phyloP scores from a whole-genome alignment of 108 stramenopile genomes.

The Cyclostephanos tholiformis region DNA sequence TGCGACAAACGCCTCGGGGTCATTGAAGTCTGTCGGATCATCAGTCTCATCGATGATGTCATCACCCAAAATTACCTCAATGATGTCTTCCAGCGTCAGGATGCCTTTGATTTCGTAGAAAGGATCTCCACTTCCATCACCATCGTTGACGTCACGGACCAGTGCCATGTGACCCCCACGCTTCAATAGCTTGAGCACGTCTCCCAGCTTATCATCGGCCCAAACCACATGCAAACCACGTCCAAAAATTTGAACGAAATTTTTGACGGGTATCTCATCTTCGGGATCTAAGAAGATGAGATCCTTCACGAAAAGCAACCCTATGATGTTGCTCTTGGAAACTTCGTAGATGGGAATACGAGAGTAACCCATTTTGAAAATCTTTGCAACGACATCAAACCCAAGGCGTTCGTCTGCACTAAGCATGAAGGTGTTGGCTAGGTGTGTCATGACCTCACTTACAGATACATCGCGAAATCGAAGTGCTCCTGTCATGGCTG shows the following conservation, averaged over 20 bases:
- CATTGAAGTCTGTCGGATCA: slow-evolving; percentile 71
- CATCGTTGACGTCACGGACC: slow-evolving; percentile 91
- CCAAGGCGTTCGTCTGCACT: slow-evolving; percentile 84
- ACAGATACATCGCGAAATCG: slow-evolving; percentile 85
- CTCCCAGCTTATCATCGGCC: slow-evolving; percentile 88
- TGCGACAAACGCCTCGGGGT: slow-evolving; percentile 54
- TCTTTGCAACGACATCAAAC: slow-evolving; percentile 90
- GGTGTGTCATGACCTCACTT: slow-evolving; percentile 93
- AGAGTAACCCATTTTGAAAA: slow-evolving; percentile 96
- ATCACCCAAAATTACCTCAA: slow-evolving; percentile 94
- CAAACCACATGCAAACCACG: slow-evolving; percentile 85
- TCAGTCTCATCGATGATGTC: slow-evolving; percentile 99
- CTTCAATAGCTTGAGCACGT: slow-evolving; percentile 89
- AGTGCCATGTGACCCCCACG: slow-evolving; percentile 93
- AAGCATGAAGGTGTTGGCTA: slow-evolving; percentile 93
- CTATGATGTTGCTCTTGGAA: slow-evolving; percentile 87
- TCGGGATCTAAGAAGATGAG: slow-evolving; percentile 98
- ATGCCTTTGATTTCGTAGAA: slow-evolving; percentile 95
- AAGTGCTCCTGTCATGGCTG: slow-evolving; percentile 95
- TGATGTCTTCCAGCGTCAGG: slow-evolving; percentile 97
- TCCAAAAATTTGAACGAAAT: slow-evolving; percentile 93
- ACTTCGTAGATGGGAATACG: slow-evolving; percentile 93
- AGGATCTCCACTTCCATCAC: slow-evolving; percentile 78
- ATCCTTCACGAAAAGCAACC: slow-evolving; percentile 97
- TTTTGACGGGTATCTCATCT: slow-evolving; percentile 86